A percentile compares a stretch with the other conserved stretches of the same genome.
Evolutionary conservation across 441 rosid species (phyloP).

Genomic region (Kokia cookei): DNA sequence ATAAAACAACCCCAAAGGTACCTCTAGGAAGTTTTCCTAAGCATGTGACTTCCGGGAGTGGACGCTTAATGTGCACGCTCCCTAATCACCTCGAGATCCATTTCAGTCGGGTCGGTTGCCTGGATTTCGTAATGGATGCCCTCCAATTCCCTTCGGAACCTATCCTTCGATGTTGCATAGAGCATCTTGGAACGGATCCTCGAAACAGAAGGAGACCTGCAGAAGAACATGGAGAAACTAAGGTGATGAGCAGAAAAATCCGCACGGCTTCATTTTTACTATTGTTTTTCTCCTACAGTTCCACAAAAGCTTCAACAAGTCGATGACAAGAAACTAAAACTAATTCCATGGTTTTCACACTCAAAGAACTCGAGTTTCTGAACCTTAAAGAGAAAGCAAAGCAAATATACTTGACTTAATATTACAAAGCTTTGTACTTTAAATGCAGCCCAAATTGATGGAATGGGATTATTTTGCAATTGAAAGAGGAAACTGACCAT

Average conservation of each 20-base stretch:
- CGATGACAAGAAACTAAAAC: not conserved
- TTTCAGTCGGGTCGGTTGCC: conserved; percentile 70
- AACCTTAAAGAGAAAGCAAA: not conserved
- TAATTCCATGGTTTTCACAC: not conserved
- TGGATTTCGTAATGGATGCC: conserved; percentile 71
- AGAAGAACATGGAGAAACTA: not conserved
- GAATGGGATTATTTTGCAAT: not conserved
- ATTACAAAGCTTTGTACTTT: not conserved
- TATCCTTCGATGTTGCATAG: conserved; percentile 53
- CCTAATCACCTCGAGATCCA: conserved; percentile 52
- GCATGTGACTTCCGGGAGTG: not conserved
- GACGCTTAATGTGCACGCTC: conserved; percentile 43
- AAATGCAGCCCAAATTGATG: not conserved
- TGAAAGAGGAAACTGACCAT: conserved; percentile 36
- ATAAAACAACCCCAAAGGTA: not conserved
- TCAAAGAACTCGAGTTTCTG: not conserved
- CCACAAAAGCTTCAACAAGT: not conserved
- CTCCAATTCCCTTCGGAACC: conserved; percentile 52
- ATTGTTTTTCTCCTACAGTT: too few species aligned
- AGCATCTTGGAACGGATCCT: conserved; percentile 61
- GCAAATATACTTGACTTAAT: not conserved
- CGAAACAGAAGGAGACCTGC: conserved; percentile 65
- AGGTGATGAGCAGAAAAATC: not conserved
- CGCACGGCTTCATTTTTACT: too few species aligned
- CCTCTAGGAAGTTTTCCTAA: not conserved